Base-by-base conservation (phyloP, 2,329 filamentous ascomycete species). In the Chaetomium strumarium region DNA sequence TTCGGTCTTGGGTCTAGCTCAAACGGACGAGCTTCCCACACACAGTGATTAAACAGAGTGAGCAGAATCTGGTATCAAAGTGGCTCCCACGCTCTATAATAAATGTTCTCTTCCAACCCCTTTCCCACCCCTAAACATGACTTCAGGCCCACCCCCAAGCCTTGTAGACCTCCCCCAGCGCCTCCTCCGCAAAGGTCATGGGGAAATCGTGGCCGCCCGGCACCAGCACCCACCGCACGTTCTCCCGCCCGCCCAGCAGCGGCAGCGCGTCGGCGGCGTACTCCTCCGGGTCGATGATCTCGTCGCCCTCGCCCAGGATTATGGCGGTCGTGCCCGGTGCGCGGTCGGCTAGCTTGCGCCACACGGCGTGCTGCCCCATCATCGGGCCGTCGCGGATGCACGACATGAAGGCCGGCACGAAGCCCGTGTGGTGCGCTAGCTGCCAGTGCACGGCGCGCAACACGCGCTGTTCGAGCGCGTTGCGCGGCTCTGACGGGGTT, bases 181-280 rank as follows among this genome's bases (percentile, higher is more conserved):
- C 74, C 34, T 68, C 63, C 7, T 66, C 60, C 0, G 70, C 63
- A 53, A 77, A 72, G n/a, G 79, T 80, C 70, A 83, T 82, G 14
- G 81, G 79, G 59, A 84, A 84, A 57, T 85, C 80, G 60, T 85
- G 81, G 1, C 73, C 75, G 1, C 78, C 79, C 0, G 74, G 72
- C 1, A 84, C 67, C 11, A 78, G 63, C 33, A 68, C 72, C 74
- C 78, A 81, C 39, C 68, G 66, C 7, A 82, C 72, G 0, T 72
- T 70, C 45, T 67, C 64, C 7, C 59, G 42, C 10, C 80, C 78
- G 13, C 77, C 78, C 38, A 79, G 61, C 16, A 81, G 66, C 17
- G 75, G 74, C 51, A 80, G 65, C 3, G 71, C 78, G 40, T 80
- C 76, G 29, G 66, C 63, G 44, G 66, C 66, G 59, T 80, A 81